A percentile compares a stretch with the other conserved stretches of the same genome.
Conservation (phyloP, 2,329 filamentous ascomycete genomes). For the Phialocephala sp. region DNA sequence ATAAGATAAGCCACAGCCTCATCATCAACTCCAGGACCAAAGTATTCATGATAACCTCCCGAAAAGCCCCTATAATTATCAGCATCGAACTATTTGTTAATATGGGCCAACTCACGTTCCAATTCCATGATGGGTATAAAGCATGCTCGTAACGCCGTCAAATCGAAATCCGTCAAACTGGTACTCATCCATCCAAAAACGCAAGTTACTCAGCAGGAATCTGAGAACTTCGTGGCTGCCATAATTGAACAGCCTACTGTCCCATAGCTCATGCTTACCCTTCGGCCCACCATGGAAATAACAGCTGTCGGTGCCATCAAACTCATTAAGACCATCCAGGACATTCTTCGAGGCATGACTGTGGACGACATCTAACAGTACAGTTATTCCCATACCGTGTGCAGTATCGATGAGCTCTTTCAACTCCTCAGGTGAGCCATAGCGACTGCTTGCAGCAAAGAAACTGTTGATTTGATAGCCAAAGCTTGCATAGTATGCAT, state of each 20-base stretch:
- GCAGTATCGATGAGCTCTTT: conserved; percentile 97
- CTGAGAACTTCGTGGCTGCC: conserved; percentile 91
- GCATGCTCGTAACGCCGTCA: conserved; percentile 98
- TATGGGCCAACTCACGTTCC: conserved; percentile 74
- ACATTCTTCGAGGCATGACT: conserved; percentile 99
- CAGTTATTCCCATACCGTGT: conserved; percentile 86
- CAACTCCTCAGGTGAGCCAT: conserved; percentile 89
- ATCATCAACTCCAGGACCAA: conserved; percentile 85
- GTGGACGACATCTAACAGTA: conserved; percentile 94
- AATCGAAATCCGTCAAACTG: conserved; percentile 97
- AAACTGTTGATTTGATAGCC: conserved; percentile 99
- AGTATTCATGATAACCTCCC: conserved; percentile 98
- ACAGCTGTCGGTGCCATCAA: conserved; percentile 91
- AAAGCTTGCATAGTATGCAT: conserved; percentile 99
- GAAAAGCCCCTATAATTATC: conserved; percentile 76
- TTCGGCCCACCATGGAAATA: conserved; percentile 92
- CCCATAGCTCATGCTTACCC: conserved; percentile 92
- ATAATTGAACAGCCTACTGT: conserved; percentile 97
- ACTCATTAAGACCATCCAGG: conserved; percentile 91
- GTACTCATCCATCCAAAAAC: conserved; percentile 99
- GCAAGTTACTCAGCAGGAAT: conserved; percentile 93
- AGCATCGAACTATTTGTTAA: conserved; percentile 16
- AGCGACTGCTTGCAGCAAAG: conserved; percentile 95
- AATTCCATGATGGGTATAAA: conserved; percentile 94
- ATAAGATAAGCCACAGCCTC: conserved; percentile 95